These are phyloP conservation scores for Carex pumila DNA, from an alignment of 176 grass and related monocot species.

Conservation along the genomic window DNA sequence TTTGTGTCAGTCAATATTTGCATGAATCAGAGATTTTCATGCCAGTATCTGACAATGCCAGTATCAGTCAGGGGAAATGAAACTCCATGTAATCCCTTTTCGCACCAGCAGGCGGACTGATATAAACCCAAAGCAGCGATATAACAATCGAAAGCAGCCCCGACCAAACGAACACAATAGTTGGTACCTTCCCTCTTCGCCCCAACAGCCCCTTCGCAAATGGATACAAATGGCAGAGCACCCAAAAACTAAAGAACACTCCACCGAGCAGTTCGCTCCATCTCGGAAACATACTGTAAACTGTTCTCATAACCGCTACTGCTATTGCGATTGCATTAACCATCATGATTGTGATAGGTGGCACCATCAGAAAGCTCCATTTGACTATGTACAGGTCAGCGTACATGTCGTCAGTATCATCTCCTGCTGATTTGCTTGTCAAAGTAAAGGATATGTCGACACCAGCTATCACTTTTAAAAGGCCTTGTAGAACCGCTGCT, in stretches of 20 bases:
- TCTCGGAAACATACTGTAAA: constrained; percentile 83
- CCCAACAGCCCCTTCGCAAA: constrained; percentile 96
- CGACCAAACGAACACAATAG: constrained; percentile 90
- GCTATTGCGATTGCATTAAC: constrained; percentile 65
- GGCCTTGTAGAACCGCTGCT: constrained; percentile 69
- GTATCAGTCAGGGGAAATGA: constrained; percentile 53
- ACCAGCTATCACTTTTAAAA: constrained; percentile 87
- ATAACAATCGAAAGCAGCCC: constrained; percentile 73
- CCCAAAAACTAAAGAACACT: constrained; percentile 97
- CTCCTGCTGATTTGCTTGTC: constrained; percentile 48
- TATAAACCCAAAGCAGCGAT: constrained; percentile 85
- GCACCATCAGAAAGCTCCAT: constrained; percentile 94
- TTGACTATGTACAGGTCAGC: constrained; percentile 74
- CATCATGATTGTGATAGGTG: constrained; percentile 95
- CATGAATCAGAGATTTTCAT: constrained; percentile 1
- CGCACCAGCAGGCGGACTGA: constrained; percentile 57
- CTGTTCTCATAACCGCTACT: constrained; percentile 51
- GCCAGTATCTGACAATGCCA: neutral
- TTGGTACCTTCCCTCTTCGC: constrained; percentile 78
- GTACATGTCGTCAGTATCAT: constrained; percentile 43
- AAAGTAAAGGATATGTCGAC: constrained; percentile 93
- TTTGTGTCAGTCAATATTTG: neutral
- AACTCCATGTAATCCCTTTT: constrained; percentile 47
- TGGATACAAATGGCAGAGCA: constrained; percentile 88
- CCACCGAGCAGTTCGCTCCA: constrained; percentile 94